Evolutionary conservation across 176 grass and related monocot genomes (phyloP).

Genomic region (maize (Zea mays)): DNA sequence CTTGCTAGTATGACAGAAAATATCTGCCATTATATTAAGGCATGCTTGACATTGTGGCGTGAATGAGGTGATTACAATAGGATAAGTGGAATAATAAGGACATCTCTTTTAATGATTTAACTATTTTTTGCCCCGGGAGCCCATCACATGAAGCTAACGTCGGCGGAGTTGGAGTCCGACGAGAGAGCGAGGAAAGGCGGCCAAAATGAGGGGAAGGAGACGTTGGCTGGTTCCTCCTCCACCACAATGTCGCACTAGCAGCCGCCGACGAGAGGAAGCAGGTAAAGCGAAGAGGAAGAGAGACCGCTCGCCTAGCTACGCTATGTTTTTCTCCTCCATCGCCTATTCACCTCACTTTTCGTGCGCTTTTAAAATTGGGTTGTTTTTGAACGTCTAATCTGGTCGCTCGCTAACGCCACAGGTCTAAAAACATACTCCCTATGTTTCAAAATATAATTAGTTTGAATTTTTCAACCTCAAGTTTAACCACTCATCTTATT

Average conservation of each 20-base stretch:
- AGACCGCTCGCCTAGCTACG: constrained; percentile 1
- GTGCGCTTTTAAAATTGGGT: constrained; percentile 38
- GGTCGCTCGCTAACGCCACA: too few species aligned
- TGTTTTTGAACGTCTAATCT: neutral
- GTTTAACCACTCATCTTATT: too few species aligned
- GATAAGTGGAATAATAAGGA: too few species aligned
- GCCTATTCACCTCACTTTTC: neutral
- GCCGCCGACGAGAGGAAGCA: constrained; percentile 38
- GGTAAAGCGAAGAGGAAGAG: constrained; percentile 23
- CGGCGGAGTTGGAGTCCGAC: constrained; percentile 39
- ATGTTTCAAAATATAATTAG: too few species aligned
- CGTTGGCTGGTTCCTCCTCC: neutral
- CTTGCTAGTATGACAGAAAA: too few species aligned
- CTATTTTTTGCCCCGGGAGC: too few species aligned
- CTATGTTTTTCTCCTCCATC: neutral
- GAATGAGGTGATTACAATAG: too few species aligned
- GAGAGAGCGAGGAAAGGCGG: constrained; percentile 47
- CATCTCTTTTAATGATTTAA: too few species aligned
- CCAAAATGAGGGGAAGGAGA: constrained; percentile 43
- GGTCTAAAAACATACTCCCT: too few species aligned
- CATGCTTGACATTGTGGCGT: too few species aligned
- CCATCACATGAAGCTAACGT: constrained; percentile 6
- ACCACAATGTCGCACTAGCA: constrained; percentile 30
- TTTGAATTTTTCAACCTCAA: too few species aligned
- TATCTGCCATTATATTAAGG: too few species aligned